phyloP scores from a whole-genome alignment of 345 rosid species.

The Salix dunnii region DNA sequence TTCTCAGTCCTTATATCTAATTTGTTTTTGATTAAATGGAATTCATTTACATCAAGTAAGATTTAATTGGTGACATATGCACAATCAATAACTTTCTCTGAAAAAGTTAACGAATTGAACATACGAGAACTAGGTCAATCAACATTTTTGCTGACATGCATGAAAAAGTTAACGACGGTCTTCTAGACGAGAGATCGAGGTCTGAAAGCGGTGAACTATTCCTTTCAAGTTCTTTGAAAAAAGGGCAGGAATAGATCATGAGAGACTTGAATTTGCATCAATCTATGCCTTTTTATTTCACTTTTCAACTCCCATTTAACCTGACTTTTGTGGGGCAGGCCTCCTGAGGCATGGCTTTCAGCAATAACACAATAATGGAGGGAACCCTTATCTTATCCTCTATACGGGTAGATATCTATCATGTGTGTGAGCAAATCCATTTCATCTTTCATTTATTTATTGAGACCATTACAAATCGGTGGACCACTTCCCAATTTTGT shows the following conservation, averaged over 20 bases:
- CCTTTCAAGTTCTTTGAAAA: slow-evolving; percentile 1
- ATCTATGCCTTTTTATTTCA: background rate
- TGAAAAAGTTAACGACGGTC: too few relatives aligned
- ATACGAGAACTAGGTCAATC: too few relatives aligned
- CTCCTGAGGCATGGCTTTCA: background rate
- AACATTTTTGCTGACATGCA: too few relatives aligned
- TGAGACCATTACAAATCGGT: slow-evolving; percentile 8
- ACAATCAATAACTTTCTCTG: too few relatives aligned
- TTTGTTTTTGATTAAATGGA: too few relatives aligned
- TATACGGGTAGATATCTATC: slow-evolving; percentile 7
- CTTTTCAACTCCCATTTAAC: slow-evolving; percentile 2
- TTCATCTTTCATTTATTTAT: background rate
- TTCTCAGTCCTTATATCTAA: too few relatives aligned
- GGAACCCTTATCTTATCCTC: slow-evolving; percentile 21
- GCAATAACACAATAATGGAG: background rate
- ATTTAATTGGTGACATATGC: too few relatives aligned
- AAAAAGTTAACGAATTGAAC: too few relatives aligned
- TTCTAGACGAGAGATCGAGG: too few relatives aligned
- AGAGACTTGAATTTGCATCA: background rate
- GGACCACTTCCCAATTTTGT: slow-evolving; percentile 6
- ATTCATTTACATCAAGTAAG: too few relatives aligned
- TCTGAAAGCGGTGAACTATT: background rate
- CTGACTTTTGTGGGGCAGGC: background rate
- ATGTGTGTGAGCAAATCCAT: slow-evolving; percentile 12
- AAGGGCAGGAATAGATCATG: background rate